Evolutionary conservation across 2,329 filamentous ascomycete genomes (phyloP).

Genomic region (Ophiostoma australiae): DNA sequence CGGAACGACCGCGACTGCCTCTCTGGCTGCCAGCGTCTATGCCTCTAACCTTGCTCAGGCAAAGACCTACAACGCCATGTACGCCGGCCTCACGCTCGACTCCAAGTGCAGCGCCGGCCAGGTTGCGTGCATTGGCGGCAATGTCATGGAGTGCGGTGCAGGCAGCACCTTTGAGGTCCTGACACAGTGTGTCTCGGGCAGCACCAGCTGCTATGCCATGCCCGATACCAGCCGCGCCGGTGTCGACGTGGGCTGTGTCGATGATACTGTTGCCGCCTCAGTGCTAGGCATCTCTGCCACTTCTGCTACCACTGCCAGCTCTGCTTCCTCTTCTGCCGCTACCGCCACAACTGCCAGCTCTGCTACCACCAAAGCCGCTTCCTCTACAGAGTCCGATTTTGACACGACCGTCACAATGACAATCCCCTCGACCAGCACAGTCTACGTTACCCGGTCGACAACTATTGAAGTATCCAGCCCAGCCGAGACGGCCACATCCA

Average conservation of each 20-base stretch:
- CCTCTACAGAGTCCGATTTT: not conserved
- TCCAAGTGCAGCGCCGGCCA: constrained; percentile 46
- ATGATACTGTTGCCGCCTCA: constrained; percentile 38
- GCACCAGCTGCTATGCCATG: constrained; percentile 48
- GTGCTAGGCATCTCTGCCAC: constrained; percentile 38
- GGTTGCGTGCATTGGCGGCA: constrained; percentile 50
- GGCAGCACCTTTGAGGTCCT: constrained; percentile 39
- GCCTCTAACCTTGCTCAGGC: constrained; percentile 45
- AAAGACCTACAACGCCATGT: constrained; percentile 45
- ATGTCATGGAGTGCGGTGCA: constrained; percentile 43
- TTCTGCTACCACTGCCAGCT: too few relatives aligned
- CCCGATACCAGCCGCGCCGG: constrained; percentile 48
- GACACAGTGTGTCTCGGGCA: constrained; percentile 34
- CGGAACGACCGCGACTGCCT: constrained; percentile 32
- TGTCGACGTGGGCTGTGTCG: constrained; percentile 47
- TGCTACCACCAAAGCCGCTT: not conserved
- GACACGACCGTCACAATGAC: constrained; percentile 19
- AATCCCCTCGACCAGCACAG: constrained; percentile 17
- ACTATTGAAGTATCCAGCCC: not conserved
- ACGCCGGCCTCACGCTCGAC: constrained; percentile 40
- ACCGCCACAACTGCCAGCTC: not conserved
- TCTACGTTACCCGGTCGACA: constrained; percentile 13
- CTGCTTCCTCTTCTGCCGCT: not conserved
- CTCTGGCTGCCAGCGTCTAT: constrained; percentile 41
- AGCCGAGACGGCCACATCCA: not conserved